Evolutionary conservation across 371 early-diverging fungal genomes (phyloP).

Genomic region (Lichtheimia corymbifera): DNA sequence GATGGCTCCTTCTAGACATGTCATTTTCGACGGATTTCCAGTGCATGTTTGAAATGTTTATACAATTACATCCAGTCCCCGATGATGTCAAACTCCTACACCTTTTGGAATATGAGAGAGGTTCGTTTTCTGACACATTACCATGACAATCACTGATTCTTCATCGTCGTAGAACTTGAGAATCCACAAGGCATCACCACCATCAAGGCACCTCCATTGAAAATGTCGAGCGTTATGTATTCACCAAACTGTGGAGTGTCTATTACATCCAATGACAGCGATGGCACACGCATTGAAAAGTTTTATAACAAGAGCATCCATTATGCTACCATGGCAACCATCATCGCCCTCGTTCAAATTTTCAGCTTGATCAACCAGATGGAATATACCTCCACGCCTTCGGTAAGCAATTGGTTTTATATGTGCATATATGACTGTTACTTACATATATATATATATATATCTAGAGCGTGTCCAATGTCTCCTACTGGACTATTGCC

Average conservation of each 20-base stretch:
- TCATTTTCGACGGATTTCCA: conserved; percentile 33
- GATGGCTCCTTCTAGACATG: conserved; percentile 26
- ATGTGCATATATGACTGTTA: background rate
- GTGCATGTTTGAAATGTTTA: conserved; percentile 62
- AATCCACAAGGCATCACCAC: conserved; percentile 59
- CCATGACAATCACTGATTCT: background rate
- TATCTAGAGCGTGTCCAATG: conserved; percentile 64
- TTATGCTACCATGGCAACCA: conserved; percentile 59
- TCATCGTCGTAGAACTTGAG: conserved; percentile 30
- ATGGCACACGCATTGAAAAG: conserved; percentile 57
- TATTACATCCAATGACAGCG: conserved; percentile 35
- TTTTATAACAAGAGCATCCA: conserved; percentile 57
- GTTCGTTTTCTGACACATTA: conserved; percentile 20
- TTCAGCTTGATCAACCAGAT: conserved; percentile 69
- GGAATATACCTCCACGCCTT: conserved; percentile 75
- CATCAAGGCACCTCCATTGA: conserved; percentile 50
- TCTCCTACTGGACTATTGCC: conserved; percentile 74
- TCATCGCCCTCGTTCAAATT: conserved; percentile 57
- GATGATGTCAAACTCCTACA: conserved; percentile 39
- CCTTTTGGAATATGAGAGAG: conserved; percentile 58
- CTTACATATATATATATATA: background rate
- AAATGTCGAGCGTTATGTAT: conserved; percentile 54
- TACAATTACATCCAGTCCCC: conserved; percentile 56
- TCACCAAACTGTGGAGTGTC: conserved; percentile 59
- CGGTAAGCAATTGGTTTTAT: conserved; percentile 40